Percentiles rank a stretch among this genome's conserved stretches.
These are phyloP conservation scores for Cordyceps pruinosa DNA, from an alignment of 2,329 filamentous ascomycete genomes.

Conservation along the genomic window DNA sequence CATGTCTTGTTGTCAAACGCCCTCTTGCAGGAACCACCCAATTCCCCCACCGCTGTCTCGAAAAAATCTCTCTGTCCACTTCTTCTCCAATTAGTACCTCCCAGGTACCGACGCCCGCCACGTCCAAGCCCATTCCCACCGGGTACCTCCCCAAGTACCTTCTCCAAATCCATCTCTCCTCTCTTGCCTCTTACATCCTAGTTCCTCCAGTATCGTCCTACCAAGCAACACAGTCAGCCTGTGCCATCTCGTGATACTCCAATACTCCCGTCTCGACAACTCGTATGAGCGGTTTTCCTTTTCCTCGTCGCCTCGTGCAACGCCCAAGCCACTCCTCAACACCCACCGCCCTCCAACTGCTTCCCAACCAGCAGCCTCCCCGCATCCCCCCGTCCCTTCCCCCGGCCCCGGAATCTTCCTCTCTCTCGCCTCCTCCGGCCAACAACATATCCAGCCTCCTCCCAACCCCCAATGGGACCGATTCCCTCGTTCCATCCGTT, in stretches of 20 bases:
- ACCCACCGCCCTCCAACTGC: constrained; percentile 4
- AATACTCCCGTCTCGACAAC: too few relatives aligned
- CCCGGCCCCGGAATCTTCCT: background rate
- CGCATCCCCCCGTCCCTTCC: background rate
- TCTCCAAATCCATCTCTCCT: background rate
- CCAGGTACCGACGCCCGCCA: background rate
- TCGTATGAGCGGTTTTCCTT: too few relatives aligned
- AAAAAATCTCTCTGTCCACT: too few relatives aligned
- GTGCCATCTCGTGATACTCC: too few relatives aligned
- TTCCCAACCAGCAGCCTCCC: background rate
- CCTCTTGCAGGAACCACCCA: background rate
- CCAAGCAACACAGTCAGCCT: too few relatives aligned
- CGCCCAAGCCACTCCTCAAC: background rate
- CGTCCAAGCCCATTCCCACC: background rate
- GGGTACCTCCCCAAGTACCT: background rate
- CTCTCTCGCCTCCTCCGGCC: background rate
- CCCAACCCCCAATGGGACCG: background rate
- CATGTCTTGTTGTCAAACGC: background rate
- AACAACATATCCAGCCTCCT: background rate
- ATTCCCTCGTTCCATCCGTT: background rate
- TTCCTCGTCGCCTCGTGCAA: background rate
- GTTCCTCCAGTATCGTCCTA: too few relatives aligned
- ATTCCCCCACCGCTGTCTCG: too few relatives aligned
- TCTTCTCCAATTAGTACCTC: background rate
- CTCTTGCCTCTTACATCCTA: too few relatives aligned